A percentile compares a stretch with the other conserved stretches of the same genome.
phyloP scores from a whole-genome alignment of 495 filamentous ascomycete species.

The Podospora sp. region DNA sequence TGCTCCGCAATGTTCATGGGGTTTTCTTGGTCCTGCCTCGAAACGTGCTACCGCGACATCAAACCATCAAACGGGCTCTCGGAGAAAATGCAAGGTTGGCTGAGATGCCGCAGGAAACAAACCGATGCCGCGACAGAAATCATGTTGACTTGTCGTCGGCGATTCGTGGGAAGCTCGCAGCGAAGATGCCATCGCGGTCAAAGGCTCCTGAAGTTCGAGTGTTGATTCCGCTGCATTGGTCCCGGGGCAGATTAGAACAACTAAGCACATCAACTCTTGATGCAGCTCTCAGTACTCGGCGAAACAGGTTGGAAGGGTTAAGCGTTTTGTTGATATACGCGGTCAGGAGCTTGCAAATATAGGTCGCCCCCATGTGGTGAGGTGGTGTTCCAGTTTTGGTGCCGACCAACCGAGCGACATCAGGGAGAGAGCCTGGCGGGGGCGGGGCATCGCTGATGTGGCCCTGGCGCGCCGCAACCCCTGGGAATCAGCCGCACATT shows the following conservation, averaged over 20 bases:
- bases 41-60: neutral
- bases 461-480: neutral
- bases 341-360: neutral
- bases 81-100: neutral
- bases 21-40: neutral
- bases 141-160: too few relatives aligned
- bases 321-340: neutral
- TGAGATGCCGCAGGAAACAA: too few relatives aligned
- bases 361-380: neutral
- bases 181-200: too few relatives aligned
- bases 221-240: too few relatives aligned
- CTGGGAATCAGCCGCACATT: conserved; percentile 1
- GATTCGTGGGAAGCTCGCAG: too few relatives aligned
- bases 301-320: neutral
- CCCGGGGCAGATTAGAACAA: too few relatives aligned
- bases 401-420: neutral
- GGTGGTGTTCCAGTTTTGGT: neutral
- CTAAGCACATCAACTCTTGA: neutral
- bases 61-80: neutral
- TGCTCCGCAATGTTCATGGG: neutral
- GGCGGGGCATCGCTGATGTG: neutral
- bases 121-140: too few relatives aligned
- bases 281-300: neutral
- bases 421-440: neutral
- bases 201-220: too few relatives aligned